A percentile compares a stretch with the other conserved stretches of the same genome.
phyloP scores from a whole-genome alignment of 1,284 basidiomycete genomes.

The Sphagnurus paluster region DNA sequence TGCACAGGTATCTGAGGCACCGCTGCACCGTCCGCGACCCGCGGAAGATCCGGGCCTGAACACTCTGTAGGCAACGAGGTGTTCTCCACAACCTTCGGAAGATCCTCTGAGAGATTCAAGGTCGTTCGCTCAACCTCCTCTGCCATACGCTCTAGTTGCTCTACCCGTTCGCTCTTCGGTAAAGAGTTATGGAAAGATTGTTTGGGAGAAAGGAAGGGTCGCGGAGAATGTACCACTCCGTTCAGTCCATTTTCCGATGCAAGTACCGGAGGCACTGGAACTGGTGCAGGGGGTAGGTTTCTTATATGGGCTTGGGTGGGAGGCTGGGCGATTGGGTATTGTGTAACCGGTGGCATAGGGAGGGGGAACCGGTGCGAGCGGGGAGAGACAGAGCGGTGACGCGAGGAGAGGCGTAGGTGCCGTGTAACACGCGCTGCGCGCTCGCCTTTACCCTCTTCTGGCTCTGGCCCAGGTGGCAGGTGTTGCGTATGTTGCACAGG shows the following conservation, averaged over 20 bases:
- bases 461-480: constrained; percentile 24
- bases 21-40: not conserved
- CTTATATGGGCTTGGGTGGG: not conserved
- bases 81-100: constrained; percentile 31
- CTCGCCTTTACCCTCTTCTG: constrained; percentile 61
- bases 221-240: constrained; percentile 51
- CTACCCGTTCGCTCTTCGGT: constrained; percentile 58
- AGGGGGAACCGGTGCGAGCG: constrained; percentile 39
- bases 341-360: constrained; percentile 18
- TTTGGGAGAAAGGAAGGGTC: constrained; percentile 61
- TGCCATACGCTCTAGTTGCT: constrained; percentile 67
- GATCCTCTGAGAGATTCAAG: constrained; percentile 40
- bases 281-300: constrained; percentile 17
- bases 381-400: constrained; percentile 64
- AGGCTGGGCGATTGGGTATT: constrained; percentile 1
- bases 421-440: constrained; percentile 57
- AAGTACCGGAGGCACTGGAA: constrained; percentile 3
- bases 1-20: not conserved
- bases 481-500: constrained; percentile 20
- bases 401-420: constrained; percentile 56
- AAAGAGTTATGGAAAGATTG: constrained; percentile 43
- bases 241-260: not conserved
- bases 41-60: no score
- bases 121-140: constrained; percentile 44
- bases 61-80: no score